phyloP scores from a whole-genome alignment of 331 rosid species.

The Pyrus hybrid region DNA sequence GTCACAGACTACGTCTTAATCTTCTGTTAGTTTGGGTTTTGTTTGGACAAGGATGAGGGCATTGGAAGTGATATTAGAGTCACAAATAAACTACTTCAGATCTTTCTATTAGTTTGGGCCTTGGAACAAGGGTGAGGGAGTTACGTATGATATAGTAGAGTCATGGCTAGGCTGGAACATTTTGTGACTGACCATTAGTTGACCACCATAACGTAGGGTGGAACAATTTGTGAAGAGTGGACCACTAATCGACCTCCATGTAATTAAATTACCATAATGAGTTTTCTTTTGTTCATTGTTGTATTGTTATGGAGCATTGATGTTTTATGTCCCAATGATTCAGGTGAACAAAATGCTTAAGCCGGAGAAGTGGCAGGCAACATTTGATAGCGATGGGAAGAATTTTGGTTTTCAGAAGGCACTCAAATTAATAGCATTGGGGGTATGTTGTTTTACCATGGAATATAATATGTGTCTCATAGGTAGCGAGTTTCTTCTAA shows the following conservation, averaged over 20 bases:
- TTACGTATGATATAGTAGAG: neutral
- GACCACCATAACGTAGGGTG: neutral
- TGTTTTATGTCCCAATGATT: neutral
- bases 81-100: neutral
- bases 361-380: constrained; percentile 79
- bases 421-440: constrained; percentile 67
- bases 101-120: neutral
- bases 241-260: neutral
- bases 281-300: neutral
- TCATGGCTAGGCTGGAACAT: neutral
- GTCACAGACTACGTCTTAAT: neutral
- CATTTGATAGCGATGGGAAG: constrained; percentile 80
- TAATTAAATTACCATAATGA: neutral
- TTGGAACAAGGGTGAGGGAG: neutral
- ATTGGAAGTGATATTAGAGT: neutral
- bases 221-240: neutral
- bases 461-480: neutral
- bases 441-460: constrained; percentile 47
- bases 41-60: neutral
- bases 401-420: constrained; percentile 72
- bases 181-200: too few relatives aligned
- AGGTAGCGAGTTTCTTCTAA: neutral
- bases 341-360: constrained; percentile 86
- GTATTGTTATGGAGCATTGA: neutral
- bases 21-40: neutral